Evolutionary conservation across 164 flowering plant genomes (phyloP).

Genomic region (Chimonanthus praecox): DNA sequence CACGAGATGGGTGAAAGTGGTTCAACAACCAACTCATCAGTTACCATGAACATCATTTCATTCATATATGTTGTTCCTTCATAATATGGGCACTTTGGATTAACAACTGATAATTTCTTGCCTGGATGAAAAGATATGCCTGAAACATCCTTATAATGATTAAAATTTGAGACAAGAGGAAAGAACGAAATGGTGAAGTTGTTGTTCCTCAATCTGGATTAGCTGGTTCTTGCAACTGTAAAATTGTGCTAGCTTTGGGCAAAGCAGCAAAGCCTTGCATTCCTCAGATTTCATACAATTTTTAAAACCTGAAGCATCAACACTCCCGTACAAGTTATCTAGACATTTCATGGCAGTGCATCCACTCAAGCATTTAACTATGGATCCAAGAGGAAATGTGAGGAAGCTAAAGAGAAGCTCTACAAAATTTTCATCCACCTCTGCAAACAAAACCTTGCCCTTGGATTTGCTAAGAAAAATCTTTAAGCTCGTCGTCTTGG

Average conservation of each 20-base stretch:
- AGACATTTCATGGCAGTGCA: constrained; percentile 8
- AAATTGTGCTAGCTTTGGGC: constrained; percentile 12
- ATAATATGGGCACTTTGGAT: neutral
- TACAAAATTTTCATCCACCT: constrained; percentile 12
- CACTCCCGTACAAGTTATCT: constrained; percentile 15
- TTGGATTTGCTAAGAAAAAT: neutral
- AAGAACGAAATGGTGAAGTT: neutral
- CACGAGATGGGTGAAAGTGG: constrained; percentile 13
- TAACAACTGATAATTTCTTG: neutral
- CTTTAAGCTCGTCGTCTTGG: neutral
- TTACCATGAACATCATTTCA: constrained; percentile 8
- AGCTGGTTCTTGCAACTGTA: constrained; percentile 4
- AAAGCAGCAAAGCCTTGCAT: constrained; percentile 5
- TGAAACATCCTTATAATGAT: neutral
- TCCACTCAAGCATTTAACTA: constrained; percentile 4
- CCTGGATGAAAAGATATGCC: neutral
- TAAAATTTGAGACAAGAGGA: neutral
- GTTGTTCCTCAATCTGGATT: neutral
- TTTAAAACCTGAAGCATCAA: neutral
- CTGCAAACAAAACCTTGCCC: constrained; percentile 3
- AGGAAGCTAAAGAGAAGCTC: constrained; percentile 22
- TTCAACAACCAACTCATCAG: constrained; percentile 8
- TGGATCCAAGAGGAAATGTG: constrained; percentile 15
- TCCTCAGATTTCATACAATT: constrained; percentile 6
- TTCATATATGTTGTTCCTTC: constrained; percentile 3